A percentile compares a stretch with the other conserved stretches of the same genome.
These are phyloP conservation scores for Allium fistulosum DNA, from an alignment of 106 monocot genomes.

Conservation along the genomic window DNA sequence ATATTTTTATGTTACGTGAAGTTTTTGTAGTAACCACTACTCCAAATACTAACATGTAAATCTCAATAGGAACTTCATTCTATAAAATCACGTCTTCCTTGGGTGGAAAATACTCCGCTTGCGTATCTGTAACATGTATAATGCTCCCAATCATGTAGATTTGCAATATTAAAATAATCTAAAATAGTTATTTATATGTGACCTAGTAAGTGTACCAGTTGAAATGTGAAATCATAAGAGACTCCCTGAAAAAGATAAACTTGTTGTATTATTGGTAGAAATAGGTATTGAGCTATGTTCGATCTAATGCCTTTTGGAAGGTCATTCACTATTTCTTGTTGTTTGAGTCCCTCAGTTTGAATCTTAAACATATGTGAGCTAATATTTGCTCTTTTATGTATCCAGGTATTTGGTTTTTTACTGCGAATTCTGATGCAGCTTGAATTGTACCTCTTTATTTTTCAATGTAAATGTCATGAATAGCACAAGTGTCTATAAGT, in stretches of 20 bases:
- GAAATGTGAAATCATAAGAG: slow-evolving; percentile 44
- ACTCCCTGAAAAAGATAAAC: slow-evolving; percentile 54
- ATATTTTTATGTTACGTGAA: too few species aligned
- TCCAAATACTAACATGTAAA: too few species aligned
- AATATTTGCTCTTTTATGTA: slow-evolving; percentile 58
- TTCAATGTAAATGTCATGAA: too few species aligned
- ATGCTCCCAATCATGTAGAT: neutral
- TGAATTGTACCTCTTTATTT: slow-evolving; percentile 43
- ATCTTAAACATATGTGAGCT: slow-evolving; percentile 41
- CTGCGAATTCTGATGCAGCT: slow-evolving; percentile 45
- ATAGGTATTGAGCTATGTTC: too few species aligned
- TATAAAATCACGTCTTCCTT: too few species aligned
- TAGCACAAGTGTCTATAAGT: too few species aligned
- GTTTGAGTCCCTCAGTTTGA: slow-evolving; percentile 20
- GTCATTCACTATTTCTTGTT: slow-evolving; percentile 45
- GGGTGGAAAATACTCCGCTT: slow-evolving; percentile 56
- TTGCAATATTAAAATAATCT: neutral
- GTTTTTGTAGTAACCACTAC: too few species aligned
- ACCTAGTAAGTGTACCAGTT: slow-evolving; percentile 29
- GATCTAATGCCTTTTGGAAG: slow-evolving; percentile 46
- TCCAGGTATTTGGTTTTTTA: slow-evolving; percentile 39
- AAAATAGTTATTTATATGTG: too few species aligned
- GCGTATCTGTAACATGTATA: slow-evolving; percentile 55
- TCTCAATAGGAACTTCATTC: too few species aligned
- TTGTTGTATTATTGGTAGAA: slow-evolving; percentile 34